Percentiles rank a stretch among this genome's conserved stretches.
Conservation (phyloP, 352 stramenopile species). For the Phytophthora cryptogea region DNA sequence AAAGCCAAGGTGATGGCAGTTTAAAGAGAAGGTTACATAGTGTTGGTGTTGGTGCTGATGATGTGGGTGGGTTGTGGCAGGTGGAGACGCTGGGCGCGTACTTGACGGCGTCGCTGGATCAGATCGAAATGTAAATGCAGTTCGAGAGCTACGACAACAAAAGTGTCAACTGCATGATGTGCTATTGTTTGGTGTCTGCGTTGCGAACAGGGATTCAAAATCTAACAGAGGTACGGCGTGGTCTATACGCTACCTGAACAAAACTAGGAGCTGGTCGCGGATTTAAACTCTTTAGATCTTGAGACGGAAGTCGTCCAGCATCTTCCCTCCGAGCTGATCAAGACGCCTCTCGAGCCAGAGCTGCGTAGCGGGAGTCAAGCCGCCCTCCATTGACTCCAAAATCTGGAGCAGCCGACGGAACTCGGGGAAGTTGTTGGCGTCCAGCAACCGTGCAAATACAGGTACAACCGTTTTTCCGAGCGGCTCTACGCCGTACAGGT, state of each 20-base stretch:
- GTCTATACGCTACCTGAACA: slow-evolving; percentile 26
- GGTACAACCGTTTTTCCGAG: slow-evolving; percentile 78
- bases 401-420: slow-evolving; percentile 77
- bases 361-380: slow-evolving; percentile 61
- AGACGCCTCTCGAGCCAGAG: slow-evolving; percentile 82
- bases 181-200: slow-evolving; percentile 8
- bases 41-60: neutral
- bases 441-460: slow-evolving; percentile 62
- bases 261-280: slow-evolving; percentile 16
- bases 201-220: slow-evolving; percentile 14
- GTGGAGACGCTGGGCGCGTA: slow-evolving; percentile 66
- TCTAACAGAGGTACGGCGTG: slow-evolving; percentile 8
- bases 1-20: slow-evolving; percentile 68
- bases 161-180: slow-evolving; percentile 14
- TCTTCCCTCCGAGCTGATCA: slow-evolving; percentile 45
- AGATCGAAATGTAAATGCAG: slow-evolving; percentile 63
- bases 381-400: slow-evolving; percentile 74
- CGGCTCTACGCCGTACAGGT: slow-evolving; percentile 70
- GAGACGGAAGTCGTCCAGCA: slow-evolving; percentile 64
- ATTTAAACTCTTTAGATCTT: slow-evolving; percentile 2
- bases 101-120: slow-evolving; percentile 65
- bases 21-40: neutral
- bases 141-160: slow-evolving; percentile 11
- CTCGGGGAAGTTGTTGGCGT: slow-evolving; percentile 56
- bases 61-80: slow-evolving; percentile 23